Evolutionary conservation across 2,329 filamentous ascomycete species (phyloP), one percentile per base, ranked within the genome.

Genomic region (Fusarium sp.): DNA sequence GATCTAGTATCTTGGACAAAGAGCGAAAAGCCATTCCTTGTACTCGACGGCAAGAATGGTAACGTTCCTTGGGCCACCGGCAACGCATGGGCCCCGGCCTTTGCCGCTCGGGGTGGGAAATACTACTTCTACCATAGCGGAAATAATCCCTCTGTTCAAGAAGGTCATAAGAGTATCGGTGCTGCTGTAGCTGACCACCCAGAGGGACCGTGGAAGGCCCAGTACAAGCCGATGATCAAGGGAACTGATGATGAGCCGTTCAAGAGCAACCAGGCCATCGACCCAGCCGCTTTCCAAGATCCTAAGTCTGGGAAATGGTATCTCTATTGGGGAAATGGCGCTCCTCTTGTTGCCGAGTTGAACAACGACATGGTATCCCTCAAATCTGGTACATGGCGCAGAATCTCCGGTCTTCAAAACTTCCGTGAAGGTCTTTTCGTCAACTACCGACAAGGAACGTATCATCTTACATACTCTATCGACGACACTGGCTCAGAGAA

Each of bases 31-130:
- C 81, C 83, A 0, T 79, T 85, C 66, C 77, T 84, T 20, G 79
- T 76, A 0, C 78, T 85, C 3, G 78, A 84, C 40, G 81, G 81
- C n/a, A 75, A 77, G 0, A 74, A 72, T 23, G 82, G 82, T 13
- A 83, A 89, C 57, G 82, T 91, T 2, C 87, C 87, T 3, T 91
- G 89, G 89, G 87, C 87, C 0, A 84, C 81, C 2, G 89, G 89
- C 61, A 89, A 90, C 69, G 84, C 89, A 5, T 91, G 89, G 88
- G 88, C 88, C 0, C 89, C 89, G 0, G 87, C 88, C 50, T 88
- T 89, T 4, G 86, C 86, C 2, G 77, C 80, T 47, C 86, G 85
- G 48, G 80, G 86, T 58, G 87, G 86, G 0, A 88, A 87, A 76
- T 91, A 86, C 76, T 90, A 88, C 70, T 85, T 91, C 27, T 90